phyloP scores from a whole-genome alignment of 2,329 filamentous ascomycete genomes.

The Clarireedia monteithiana region DNA sequence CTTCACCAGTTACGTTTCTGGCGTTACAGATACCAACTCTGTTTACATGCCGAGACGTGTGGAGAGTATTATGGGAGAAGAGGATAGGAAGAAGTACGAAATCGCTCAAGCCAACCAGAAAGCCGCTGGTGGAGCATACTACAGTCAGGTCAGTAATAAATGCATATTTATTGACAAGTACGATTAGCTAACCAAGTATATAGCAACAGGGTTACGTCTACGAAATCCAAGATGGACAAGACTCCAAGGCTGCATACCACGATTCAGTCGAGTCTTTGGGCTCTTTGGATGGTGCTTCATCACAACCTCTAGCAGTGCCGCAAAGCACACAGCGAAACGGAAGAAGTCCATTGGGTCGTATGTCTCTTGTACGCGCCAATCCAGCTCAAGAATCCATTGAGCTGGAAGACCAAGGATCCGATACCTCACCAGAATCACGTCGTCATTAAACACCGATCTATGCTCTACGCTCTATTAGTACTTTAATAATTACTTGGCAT shows the following conservation, averaged over 20 bases:
- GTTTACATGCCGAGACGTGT: constrained; percentile 58
- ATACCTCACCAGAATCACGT: constrained; percentile 1
- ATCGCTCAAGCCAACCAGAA: constrained; percentile 53
- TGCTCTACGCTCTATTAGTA: background rate
- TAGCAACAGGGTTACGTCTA: constrained; percentile 36
- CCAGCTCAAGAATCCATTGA: constrained; percentile 20
- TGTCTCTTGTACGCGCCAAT: constrained; percentile 28
- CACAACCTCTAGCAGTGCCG: constrained; percentile 14
- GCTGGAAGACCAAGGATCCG: constrained; percentile 16
- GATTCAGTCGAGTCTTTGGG: constrained; percentile 32
- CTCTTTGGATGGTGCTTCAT: constrained; percentile 18
- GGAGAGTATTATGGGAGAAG: constrained; percentile 64
- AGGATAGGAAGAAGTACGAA: constrained; percentile 67
- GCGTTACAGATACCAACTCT: constrained; percentile 47
- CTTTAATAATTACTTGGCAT: background rate
- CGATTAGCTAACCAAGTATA: constrained; percentile 14
- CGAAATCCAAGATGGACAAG: constrained; percentile 40
- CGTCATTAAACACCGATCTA: background rate
- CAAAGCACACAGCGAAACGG: constrained; percentile 21
- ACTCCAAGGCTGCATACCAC: constrained; percentile 34
- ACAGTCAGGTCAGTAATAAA: constrained; percentile 1
- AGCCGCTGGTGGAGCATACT: constrained; percentile 32
- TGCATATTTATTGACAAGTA: background rate
- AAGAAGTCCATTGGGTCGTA: constrained; percentile 31
- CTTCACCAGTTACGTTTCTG: constrained; percentile 57